Evolutionary conservation across 306 rosid species (phyloP), one percentile per base, ranked within the genome.

Genomic region (Hippophae gyantsensis): DNA sequence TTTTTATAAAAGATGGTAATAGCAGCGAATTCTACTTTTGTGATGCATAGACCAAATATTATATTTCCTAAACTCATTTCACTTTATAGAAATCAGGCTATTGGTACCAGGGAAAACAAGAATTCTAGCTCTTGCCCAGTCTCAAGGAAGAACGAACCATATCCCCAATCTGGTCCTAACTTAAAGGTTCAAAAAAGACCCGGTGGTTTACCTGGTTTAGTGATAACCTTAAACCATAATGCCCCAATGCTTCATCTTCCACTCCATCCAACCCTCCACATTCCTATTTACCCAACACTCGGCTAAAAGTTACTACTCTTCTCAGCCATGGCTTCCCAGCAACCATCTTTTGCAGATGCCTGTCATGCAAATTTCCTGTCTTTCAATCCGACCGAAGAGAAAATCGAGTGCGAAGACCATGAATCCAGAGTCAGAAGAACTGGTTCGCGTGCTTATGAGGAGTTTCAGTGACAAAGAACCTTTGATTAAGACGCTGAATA

Each of bases 401-500:
- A 76, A 66, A 63, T 54, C 68, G 9, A 61, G 56, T 40, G 38
- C 50, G 2, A 61, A 50, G 11, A 26, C 18, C 52, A 80, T 79
- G 11, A 64, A 63, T 7, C 80, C 82, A 13, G 98, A 92, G 61
- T 77, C 85, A 6, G 76, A 52, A 18, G 90, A 83, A 62, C 72
- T 88, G 58, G 95, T 88, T 64, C 84, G 83, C 25, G 43, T 32
- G 60, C 70, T 92, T 9, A 38, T 84, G 59, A 65, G 76, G 60
- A 83, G 77, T 62, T 74, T 82, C 66, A 80, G 72, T 54, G 89
- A 82, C 69, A 80, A 69, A 70, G 95, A 88, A 77, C 96, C 96
- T 6, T 14, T 83, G 27, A 55, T 76, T 63, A 90, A 80, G 79
- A 83, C 98, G 5, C 66, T 83, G 63, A 78, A 81, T 72, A 83